These are phyloP conservation scores for Ogataea saltuana DNA, from an alignment of 805 yeast genomes.

Conservation along the genomic window DNA sequence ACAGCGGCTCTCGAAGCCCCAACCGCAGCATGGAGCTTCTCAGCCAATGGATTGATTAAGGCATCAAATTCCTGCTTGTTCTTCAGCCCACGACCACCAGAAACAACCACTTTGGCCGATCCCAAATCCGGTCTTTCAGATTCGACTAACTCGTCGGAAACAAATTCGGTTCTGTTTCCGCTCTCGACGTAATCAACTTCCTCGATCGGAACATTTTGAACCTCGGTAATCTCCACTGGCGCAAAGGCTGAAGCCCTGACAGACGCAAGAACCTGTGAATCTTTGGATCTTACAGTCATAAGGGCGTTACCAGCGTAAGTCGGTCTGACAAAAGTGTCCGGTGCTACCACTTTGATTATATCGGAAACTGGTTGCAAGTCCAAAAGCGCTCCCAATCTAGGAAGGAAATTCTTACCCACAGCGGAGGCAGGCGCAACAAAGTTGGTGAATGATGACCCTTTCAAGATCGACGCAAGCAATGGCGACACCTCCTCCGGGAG, in stretches of 20 bases:
- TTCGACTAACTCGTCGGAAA: slow-evolving; percentile 69
- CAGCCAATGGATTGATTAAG: slow-evolving; percentile 80
- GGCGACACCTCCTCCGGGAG: slow-evolving; percentile 84
- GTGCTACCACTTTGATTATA: slow-evolving; percentile 63
- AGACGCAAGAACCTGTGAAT: slow-evolving; percentile 67
- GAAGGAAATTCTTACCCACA: slow-evolving; percentile 82
- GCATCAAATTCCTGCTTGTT: slow-evolving; percentile 83
- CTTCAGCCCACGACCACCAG: slow-evolving; percentile 95
- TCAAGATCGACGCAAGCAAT: slow-evolving; percentile 51
- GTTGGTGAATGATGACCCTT: slow-evolving; percentile 55
- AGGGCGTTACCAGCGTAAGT: slow-evolving; percentile 95
- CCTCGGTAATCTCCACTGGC: slow-evolving; percentile 36
- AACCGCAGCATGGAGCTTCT: slow-evolving; percentile 81
- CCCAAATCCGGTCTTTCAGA: slow-evolving; percentile 90
- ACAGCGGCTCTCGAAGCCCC: slow-evolving; percentile 99
- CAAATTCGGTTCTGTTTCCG: slow-evolving; percentile 55
- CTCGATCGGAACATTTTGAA: slow-evolving; percentile 45
- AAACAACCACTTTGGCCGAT: slow-evolving; percentile 75
- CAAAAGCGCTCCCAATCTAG: slow-evolving; percentile 81
- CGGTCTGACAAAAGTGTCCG: slow-evolving; percentile 83
- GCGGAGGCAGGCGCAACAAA: slow-evolving; percentile 82
- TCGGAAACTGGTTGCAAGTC: slow-evolving; percentile 90
- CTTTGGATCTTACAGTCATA: slow-evolving; percentile 73
- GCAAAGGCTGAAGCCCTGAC: slow-evolving; percentile 83
- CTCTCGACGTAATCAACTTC: slow-evolving; percentile 44